Evolutionary conservation across 2,329 filamentous ascomycete genomes (phyloP).

Genomic region (Fusarium sp.): DNA sequence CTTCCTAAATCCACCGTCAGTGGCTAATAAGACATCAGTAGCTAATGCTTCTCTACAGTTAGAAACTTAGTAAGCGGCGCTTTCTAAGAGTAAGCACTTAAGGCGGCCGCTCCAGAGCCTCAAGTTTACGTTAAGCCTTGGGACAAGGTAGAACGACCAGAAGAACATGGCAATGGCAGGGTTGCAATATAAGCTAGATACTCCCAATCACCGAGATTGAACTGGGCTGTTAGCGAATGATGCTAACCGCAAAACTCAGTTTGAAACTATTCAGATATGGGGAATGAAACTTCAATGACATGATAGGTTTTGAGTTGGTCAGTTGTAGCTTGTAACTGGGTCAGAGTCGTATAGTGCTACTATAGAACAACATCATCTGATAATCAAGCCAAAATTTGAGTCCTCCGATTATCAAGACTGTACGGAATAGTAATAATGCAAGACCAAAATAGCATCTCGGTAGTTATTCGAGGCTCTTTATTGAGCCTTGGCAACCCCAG

Average conservation of each 20-base stretch:
- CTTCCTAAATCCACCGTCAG: background rate
- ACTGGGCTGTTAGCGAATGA: background rate
- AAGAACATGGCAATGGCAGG: background rate
- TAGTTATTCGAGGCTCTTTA: slow-evolving; percentile 8
- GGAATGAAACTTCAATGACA: background rate
- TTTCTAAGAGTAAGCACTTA: background rate
- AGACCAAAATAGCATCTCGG: slow-evolving; percentile 5
- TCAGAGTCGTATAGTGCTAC: background rate
- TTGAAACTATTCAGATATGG: background rate
- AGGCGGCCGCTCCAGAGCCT: background rate
- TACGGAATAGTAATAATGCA: background rate
- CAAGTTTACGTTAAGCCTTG: too few relatives aligned
- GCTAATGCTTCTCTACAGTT: too few relatives aligned
- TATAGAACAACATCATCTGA: background rate
- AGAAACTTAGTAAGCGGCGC: too few relatives aligned
- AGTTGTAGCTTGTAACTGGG: background rate
- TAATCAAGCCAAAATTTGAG: background rate
- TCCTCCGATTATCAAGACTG: slow-evolving; percentile 1
- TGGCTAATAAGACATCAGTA: too few relatives aligned
- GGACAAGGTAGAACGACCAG: background rate
- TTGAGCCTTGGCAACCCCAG: slow-evolving; percentile 12
- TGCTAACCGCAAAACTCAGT: background rate
- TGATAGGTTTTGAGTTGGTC: background rate
- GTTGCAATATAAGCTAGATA: background rate
- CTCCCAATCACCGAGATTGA: background rate